phyloP scores from a whole-genome alignment of 2,329 filamentous ascomycete species.

The Aspergillus novofumigatus region DNA sequence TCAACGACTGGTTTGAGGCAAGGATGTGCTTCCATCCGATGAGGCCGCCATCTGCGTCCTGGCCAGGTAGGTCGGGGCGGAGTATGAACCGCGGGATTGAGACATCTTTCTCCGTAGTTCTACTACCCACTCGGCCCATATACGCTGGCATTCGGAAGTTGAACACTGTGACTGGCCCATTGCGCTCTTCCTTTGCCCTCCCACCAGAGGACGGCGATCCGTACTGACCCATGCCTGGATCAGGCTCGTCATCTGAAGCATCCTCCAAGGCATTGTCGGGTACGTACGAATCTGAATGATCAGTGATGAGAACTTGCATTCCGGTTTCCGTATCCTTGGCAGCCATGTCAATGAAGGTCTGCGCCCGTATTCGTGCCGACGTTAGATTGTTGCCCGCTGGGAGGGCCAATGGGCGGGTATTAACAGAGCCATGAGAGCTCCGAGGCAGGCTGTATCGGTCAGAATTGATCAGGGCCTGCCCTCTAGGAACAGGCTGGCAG shows the following conservation, averaged over 20 bases:
- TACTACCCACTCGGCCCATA: constrained; percentile 35
- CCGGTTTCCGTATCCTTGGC: constrained; percentile 38
- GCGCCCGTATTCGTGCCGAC: constrained; percentile 42
- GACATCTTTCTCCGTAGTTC: constrained; percentile 20
- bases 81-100: constrained; percentile 40
- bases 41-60: constrained; percentile 42
- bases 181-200: constrained; percentile 19
- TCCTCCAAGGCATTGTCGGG: constrained; percentile 30
- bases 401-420: constrained; percentile 36
- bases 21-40: constrained; percentile 44
- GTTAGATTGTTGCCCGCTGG: constrained; percentile 42
- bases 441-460: constrained; percentile 40
- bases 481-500: constrained; percentile 37
- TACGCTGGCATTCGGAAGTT: constrained; percentile 41
- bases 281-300: constrained; percentile 37
- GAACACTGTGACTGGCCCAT: constrained; percentile 34
- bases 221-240: constrained; percentile 32
- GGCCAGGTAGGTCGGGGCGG: constrained; percentile 38
- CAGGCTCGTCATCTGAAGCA: constrained; percentile 28
- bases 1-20: constrained; percentile 37
- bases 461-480: constrained; percentile 35
- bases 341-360: constrained; percentile 43
- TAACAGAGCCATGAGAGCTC: constrained; percentile 41
- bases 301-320: constrained; percentile 39
- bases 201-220: constrained; percentile 25